Base-by-base conservation (phyloP, 768 basidiomycete genomes). In the Amanita polypyramis region DNA sequence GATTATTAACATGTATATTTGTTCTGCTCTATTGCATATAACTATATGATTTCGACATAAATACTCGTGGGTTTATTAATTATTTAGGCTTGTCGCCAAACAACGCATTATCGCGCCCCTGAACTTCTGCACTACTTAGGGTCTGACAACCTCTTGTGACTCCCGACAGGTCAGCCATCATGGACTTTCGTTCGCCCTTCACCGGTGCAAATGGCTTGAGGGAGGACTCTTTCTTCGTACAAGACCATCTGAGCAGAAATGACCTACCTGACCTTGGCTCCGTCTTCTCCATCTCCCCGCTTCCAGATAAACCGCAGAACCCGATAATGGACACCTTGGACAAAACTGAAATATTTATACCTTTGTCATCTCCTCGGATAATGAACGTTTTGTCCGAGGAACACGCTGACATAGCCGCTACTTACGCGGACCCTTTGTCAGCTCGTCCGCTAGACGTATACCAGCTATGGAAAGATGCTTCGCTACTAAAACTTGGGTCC, bases 291-390 rank as follows among this genome's bases (percentile, higher is more conserved):
- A 67, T 86, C n/a, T 80, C 84, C 8, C 62, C 55, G n/a, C 63
- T 90, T 38, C 64, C 70, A n/a, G 75, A 87, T 50, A 77, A 74
- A 53, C 85, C 86, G 2, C 86, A 88, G 58, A 80, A 90, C 59
- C 86, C 85, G 2, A 85, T 88, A 52, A 66, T 88, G 61, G 79
- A 83, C 36, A 64, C 70, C 14, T 52, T 85, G 19, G 70, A 69
- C 27, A 52, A 64, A 14, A 56, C 64, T 43, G 46, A 53, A 11
- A 36, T 47, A 29, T 62, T 58, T 36, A 50, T 34, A 11, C 51
- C 51, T 19, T 35, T 58, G 17, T 51, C 52, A 36, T 45, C 51
- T 41, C 52, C 55, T 29, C 48, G 32, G 11, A 42, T 49, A 15
- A 25, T 14, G 12, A 39, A 42, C 30, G 39, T 14, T 14, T 32